These are phyloP conservation scores for Hypoxylon sp. DNA, from an alignment of 2,329 filamentous ascomycete species.

Conservation along the genomic window DNA sequence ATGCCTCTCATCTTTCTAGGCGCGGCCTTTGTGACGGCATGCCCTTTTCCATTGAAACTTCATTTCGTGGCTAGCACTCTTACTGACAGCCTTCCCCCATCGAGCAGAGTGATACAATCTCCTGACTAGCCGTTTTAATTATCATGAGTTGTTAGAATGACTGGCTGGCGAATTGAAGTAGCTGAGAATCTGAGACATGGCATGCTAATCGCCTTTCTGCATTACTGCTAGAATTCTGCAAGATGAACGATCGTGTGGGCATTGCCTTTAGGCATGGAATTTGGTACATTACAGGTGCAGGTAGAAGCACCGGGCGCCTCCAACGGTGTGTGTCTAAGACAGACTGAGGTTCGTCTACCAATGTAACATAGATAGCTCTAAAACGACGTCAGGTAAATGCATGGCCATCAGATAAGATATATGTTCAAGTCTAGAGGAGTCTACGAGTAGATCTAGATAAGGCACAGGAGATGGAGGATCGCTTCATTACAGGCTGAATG, in stretches of 20 bases:
- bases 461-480: background rate
- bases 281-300: too few relatives aligned
- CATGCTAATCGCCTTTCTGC: too few relatives aligned
- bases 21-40: background rate
- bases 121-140: background rate
- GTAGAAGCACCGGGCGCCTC: background rate
- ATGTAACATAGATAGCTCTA: slow-evolving; percentile 29
- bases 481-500: slow-evolving; percentile 23
- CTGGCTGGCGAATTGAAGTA: too few relatives aligned
- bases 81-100: background rate
- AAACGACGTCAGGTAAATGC: slow-evolving; percentile 29
- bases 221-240: too few relatives aligned
- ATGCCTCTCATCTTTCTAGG: background rate
- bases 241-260: too few relatives aligned
- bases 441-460: background rate
- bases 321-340: slow-evolving; percentile 21
- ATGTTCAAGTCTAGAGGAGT: slow-evolving; percentile 5
- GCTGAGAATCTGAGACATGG: too few relatives aligned
- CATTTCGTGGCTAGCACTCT: background rate
- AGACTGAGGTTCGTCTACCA: slow-evolving; percentile 26
- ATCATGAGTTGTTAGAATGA: too few relatives aligned
- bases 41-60: background rate
- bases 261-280: too few relatives aligned
- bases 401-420: slow-evolving; percentile 25
- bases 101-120: background rate